Evolutionary conservation across 768 basidiomycete genomes (phyloP).

Genomic region (Hortiboletus flavorubellus): DNA sequence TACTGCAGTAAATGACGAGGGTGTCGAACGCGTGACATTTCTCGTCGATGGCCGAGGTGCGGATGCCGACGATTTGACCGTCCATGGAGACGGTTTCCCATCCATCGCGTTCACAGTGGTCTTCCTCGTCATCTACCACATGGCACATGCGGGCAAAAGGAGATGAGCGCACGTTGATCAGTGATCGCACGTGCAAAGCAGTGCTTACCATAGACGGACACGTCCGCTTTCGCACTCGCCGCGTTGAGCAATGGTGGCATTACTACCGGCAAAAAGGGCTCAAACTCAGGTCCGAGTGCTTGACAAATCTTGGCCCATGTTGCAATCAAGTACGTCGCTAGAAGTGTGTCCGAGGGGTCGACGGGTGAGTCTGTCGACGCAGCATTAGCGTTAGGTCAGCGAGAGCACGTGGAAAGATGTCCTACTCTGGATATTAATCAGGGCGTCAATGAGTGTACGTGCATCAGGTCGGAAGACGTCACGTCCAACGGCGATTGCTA

Average conservation of each 20-base stretch:
- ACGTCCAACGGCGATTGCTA: conserved; percentile 84
- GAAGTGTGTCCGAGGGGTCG: conserved; percentile 69
- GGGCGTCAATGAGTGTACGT: conserved; percentile 60
- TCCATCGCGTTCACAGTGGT: conserved; percentile 59
- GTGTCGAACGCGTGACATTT: conserved; percentile 88
- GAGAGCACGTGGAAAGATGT: background rate
- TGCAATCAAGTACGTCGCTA: conserved; percentile 72
- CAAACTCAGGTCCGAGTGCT: conserved; percentile 79
- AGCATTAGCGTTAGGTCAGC: background rate
- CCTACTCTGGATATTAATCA: conserved; percentile 78
- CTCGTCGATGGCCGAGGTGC: conserved; percentile 79
- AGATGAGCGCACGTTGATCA: background rate
- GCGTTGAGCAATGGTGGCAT: conserved; percentile 76
- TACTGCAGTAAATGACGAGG: conserved; percentile 75
- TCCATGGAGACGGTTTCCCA: conserved; percentile 80
- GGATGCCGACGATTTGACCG: conserved; percentile 72
- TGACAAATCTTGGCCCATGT: conserved; percentile 92
- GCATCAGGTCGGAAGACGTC: conserved; percentile 79
- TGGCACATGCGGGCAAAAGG: conserved; percentile 12
- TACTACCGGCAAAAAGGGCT: conserved; percentile 80
- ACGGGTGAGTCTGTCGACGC: conserved; percentile 51
- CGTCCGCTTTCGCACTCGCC: conserved; percentile 77
- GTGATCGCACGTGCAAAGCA: background rate
- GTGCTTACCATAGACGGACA: conserved; percentile 61
- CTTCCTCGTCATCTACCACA: conserved; percentile 53